These are phyloP conservation scores for Cutaneotrichosporon mucoides DNA, from an alignment of 1,284 basidiomycete species.

Conservation along the genomic window DNA sequence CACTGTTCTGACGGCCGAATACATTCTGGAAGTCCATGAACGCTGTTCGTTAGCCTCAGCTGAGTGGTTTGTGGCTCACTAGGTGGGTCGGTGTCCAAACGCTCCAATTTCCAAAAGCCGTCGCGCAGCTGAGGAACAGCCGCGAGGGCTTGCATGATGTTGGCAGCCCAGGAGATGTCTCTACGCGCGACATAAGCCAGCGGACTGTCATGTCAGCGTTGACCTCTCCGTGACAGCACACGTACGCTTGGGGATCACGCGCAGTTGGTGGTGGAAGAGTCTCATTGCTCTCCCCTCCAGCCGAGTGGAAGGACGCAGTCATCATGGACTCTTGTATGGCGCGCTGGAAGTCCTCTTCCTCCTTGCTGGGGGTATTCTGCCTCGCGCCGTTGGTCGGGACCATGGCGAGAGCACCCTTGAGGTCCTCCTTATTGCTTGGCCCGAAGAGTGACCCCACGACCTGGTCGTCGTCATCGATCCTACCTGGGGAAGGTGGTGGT, in stretches of 20 bases:
- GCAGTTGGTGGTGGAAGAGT: constrained; percentile 18
- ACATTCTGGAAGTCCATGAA: constrained; percentile 1
- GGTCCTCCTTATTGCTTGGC: constrained; percentile 36
- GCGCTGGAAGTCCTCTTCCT: constrained; percentile 41
- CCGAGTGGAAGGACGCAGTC: constrained; percentile 43
- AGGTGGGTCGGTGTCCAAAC: background rate
- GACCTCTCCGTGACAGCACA: background rate
- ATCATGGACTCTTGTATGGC: constrained; percentile 46
- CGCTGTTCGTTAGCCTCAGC: background rate
- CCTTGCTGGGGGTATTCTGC: constrained; percentile 18
- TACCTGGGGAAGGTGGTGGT: constrained; percentile 37
- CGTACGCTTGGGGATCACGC: constrained; percentile 33
- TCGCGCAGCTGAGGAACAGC: constrained; percentile 39
- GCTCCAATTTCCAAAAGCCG: constrained; percentile 6
- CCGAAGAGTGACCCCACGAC: constrained; percentile 29
- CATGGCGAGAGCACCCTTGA: constrained; percentile 31
- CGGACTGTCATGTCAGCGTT: constrained; percentile 11
- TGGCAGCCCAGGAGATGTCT: constrained; percentile 28
- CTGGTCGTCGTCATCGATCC: constrained; percentile 3
- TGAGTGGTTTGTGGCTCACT: too few species aligned
- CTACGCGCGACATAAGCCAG: constrained; percentile 7
- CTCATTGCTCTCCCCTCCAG: constrained; percentile 12
- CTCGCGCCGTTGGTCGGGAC: constrained; percentile 5
- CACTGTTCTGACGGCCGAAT: constrained; percentile 1
- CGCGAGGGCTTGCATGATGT: constrained; percentile 35